phyloP scores from a whole-genome alignment of 1,284 basidiomycete genomes.

The Dichomitus squalens region DNA sequence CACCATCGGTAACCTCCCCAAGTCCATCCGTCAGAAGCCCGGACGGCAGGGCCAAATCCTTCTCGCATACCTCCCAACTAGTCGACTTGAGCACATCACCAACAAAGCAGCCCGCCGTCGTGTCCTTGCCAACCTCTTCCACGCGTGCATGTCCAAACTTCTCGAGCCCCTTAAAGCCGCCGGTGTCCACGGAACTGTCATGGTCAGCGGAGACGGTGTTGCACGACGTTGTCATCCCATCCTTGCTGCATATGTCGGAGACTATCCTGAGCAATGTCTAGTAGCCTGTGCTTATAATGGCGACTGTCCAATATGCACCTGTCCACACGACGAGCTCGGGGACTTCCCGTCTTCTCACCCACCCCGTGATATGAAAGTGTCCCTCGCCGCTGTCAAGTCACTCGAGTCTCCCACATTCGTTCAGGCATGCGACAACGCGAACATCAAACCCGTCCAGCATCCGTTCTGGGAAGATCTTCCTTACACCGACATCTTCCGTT shows the following conservation, averaged over 20 bases:
- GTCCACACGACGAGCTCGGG: neutral
- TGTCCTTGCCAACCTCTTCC: slow-evolving; percentile 20
- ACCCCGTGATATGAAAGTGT: too few relatives aligned
- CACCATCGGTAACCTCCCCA: slow-evolving; percentile 29
- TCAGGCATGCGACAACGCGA: too few relatives aligned
- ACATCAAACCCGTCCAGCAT: too few relatives aligned
- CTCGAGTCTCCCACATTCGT: slow-evolving; percentile 2
- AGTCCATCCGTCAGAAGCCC: slow-evolving; percentile 4
- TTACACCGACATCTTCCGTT: too few relatives aligned
- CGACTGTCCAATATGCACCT: slow-evolving; percentile 18
- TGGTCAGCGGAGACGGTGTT: slow-evolving; percentile 25
- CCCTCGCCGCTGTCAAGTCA: too few relatives aligned
- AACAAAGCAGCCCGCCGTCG: slow-evolving; percentile 10
- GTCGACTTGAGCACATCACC: slow-evolving; percentile 32
- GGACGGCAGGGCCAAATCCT: slow-evolving; percentile 36
- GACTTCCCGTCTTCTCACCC: too few relatives aligned
- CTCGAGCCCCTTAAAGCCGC: slow-evolving; percentile 11
- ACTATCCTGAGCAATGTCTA: slow-evolving; percentile 30
- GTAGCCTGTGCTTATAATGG: slow-evolving; percentile 14
- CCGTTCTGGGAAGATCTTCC: too few relatives aligned
- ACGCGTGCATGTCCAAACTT: slow-evolving; percentile 20
- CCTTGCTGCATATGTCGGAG: slow-evolving; percentile 16
- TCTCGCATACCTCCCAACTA: slow-evolving; percentile 39
- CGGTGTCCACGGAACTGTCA: slow-evolving; percentile 14
- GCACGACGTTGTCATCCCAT: neutral